Percentiles rank a stretch among this genome's conserved stretches.
Conservation (phyloP, 164 flowering plant genomes). For the Annona cherimola region DNA sequence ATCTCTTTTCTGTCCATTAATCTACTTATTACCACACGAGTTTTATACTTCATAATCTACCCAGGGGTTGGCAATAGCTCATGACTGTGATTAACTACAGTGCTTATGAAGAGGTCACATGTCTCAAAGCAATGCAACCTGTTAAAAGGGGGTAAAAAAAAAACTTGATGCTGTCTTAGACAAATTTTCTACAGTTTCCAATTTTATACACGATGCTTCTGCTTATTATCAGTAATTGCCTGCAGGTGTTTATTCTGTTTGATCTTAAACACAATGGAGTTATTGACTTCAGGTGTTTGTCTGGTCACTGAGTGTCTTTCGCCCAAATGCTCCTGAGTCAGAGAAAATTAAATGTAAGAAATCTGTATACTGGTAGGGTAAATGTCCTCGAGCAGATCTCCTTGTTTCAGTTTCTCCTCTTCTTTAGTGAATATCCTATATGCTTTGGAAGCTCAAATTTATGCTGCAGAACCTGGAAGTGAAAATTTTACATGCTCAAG, state of each 20-base stretch:
- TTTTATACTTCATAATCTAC: neutral
- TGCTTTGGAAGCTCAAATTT: neutral
- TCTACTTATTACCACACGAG: too few species aligned
- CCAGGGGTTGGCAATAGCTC: neutral
- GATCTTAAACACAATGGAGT: conserved; percentile 77
- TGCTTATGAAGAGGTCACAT: too few species aligned
- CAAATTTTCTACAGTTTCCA: neutral
- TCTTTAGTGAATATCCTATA: neutral
- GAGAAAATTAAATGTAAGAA: conserved; percentile 62
- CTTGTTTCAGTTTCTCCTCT: neutral
- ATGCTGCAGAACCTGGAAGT: neutral
- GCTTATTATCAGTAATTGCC: conserved; percentile 1
- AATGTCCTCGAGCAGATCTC: neutral
- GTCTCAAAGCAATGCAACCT: too few species aligned
- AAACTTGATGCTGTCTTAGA: neutral
- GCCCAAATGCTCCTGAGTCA: conserved; percentile 57
- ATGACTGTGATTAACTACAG: neutral
- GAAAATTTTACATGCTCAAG: neutral
- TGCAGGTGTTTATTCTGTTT: conserved; percentile 69
- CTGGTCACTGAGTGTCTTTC: conserved; percentile 64
- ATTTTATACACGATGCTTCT: neutral
- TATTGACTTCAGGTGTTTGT: conserved; percentile 87
- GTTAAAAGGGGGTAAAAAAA: too few species aligned
- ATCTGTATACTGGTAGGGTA: too few species aligned
- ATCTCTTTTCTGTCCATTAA: too few species aligned